Conservation (phyloP, 768 basidiomycete genomes). For the Nidularia pulvinata region DNA sequence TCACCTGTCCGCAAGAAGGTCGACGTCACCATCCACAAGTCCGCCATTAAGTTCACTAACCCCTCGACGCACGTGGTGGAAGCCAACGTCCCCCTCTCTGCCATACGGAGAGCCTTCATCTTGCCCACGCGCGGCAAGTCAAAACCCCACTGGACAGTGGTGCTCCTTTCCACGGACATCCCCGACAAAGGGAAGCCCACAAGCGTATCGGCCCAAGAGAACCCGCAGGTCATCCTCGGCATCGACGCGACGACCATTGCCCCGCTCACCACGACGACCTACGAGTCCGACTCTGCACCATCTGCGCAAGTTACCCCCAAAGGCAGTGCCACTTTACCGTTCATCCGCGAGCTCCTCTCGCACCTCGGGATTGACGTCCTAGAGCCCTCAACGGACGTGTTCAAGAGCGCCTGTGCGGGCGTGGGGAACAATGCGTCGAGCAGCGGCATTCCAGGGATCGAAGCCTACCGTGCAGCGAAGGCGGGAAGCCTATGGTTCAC, state of each 20-base stretch:
- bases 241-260: conserved; percentile 56
- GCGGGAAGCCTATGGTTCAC: conserved; percentile 75
- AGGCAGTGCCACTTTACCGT: conserved; percentile 49
- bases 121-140: conserved; percentile 74
- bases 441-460: conserved; percentile 57
- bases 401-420: conserved; percentile 52
- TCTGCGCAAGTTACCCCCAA: conserved; percentile 34
- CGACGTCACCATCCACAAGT: conserved; percentile 56
- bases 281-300: conserved; percentile 23
- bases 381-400: conserved; percentile 48
- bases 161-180: conserved; percentile 58
- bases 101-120: conserved; percentile 62
- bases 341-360: conserved; percentile 51
- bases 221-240: conserved; percentile 69
- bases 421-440: conserved; percentile 30
- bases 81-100: conserved; percentile 45
- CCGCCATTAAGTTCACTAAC: conserved; percentile 52
- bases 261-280: conserved; percentile 41
- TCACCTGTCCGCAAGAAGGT: conserved; percentile 79
- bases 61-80: conserved; percentile 48
- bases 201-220: conserved; percentile 24
- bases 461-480: conserved; percentile 75
- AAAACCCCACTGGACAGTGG: conserved; percentile 72
- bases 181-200: conserved; percentile 40
- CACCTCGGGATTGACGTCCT: conserved; percentile 40